A percentile compares a stretch with the other conserved stretches of the same genome.
Evolutionary conservation across 1,284 basidiomycete species (phyloP).

Genomic region (Marasmius oreades): DNA sequence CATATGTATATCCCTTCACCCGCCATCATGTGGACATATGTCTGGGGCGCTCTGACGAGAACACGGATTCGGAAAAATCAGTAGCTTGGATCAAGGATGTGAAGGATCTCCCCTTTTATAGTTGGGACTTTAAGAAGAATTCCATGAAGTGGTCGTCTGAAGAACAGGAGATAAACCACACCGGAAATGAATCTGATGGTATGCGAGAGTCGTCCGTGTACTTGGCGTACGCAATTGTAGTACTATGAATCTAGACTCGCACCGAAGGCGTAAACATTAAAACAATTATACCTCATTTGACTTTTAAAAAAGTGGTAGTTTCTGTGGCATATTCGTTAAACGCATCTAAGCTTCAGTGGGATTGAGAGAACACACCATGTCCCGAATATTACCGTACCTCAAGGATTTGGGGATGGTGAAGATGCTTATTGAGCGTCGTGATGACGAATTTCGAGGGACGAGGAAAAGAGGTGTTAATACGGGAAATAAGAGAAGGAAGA

Average conservation of each 20-base stretch:
- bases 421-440: slow-evolving; percentile 63
- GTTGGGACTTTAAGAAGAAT: slow-evolving; percentile 14
- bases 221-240: slow-evolving; percentile 10
- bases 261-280: too few species aligned
- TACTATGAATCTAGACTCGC: too few species aligned
- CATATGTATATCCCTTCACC: slow-evolving; percentile 24
- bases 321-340: too few species aligned
- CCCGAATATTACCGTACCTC: too few species aligned
- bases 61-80: not conserved
- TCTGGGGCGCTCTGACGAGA: slow-evolving; percentile 2
- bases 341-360: too few species aligned
- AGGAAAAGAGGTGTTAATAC: slow-evolving; percentile 15
- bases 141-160: slow-evolving; percentile 16
- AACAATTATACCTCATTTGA: too few species aligned
- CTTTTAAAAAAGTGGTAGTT: too few species aligned
- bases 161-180: slow-evolving; percentile 17
- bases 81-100: slow-evolving; percentile 13
- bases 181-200: slow-evolving; percentile 26
- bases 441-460: slow-evolving; percentile 6
- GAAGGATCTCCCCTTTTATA: slow-evolving; percentile 24
- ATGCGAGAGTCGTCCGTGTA: slow-evolving; percentile 26
- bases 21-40: slow-evolving; percentile 22
- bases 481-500: slow-evolving; percentile 44
- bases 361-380: too few species aligned
- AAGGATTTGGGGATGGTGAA: slow-evolving; percentile 67